These are phyloP conservation scores for Spencermartinsiella ligniputridi DNA, from an alignment of 1,139 yeast species.

Conservation along the genomic window DNA sequence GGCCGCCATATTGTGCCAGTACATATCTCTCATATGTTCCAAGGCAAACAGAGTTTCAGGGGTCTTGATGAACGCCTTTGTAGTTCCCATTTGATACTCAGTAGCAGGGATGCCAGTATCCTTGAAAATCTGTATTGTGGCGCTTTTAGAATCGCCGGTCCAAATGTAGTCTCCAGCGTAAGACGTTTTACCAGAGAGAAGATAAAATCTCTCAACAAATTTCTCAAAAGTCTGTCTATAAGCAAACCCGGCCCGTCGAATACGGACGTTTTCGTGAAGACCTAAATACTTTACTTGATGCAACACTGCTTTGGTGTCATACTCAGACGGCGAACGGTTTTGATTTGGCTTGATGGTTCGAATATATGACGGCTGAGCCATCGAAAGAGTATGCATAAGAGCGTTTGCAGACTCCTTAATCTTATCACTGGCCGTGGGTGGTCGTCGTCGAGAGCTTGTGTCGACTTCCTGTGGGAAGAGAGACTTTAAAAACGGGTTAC, in stretches of 20 bases:
- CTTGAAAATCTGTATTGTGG: slow-evolving; percentile 70
- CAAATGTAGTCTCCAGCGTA: slow-evolving; percentile 98
- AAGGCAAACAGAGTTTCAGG: slow-evolving; percentile 95
- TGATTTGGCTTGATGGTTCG: slow-evolving; percentile 98
- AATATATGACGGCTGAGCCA: slow-evolving; percentile 90
- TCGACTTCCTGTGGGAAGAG: slow-evolving; percentile 80
- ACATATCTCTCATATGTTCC: slow-evolving; percentile 94
- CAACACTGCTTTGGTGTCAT: slow-evolving; percentile 81
- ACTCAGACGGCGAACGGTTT: slow-evolving; percentile 84
- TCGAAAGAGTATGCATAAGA: slow-evolving; percentile 81
- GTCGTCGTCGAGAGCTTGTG: slow-evolving; percentile 59
- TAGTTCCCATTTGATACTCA: slow-evolving; percentile 89
- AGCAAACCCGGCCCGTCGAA: slow-evolving; percentile 98
- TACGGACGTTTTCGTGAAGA: slow-evolving; percentile 92
- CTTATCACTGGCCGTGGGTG: slow-evolving; percentile 97
- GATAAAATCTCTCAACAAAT: slow-evolving; percentile 92
- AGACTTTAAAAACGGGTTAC: slow-evolving; percentile 57
- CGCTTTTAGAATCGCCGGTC: slow-evolving; percentile 82
- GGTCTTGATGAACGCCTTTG: slow-evolving; percentile 93
- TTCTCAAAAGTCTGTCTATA: slow-evolving; percentile 96
- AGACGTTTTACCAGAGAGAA: slow-evolving; percentile 83
- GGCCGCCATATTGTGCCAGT: slow-evolving; percentile 98
- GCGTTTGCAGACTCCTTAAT: slow-evolving; percentile 89
- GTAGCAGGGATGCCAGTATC: slow-evolving; percentile 75
- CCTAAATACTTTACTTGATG: slow-evolving; percentile 97